Evolutionary conservation across 768 basidiomycete species (phyloP).

Genomic region (Megacollybia marginata): DNA sequence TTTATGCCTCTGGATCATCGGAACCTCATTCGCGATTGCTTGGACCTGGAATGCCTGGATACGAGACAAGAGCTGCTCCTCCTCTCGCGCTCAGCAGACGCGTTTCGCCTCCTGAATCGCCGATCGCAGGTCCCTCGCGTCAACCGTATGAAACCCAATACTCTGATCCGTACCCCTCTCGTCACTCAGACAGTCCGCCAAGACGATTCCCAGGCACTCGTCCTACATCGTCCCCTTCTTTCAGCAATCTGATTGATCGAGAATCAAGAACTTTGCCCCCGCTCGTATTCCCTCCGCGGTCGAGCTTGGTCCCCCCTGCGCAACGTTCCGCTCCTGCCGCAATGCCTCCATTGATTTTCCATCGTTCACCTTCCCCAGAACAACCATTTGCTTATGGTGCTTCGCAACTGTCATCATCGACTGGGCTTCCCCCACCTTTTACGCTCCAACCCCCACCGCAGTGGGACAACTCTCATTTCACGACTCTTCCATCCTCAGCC

Average conservation of each 20-base stretch:
- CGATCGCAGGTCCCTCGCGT: conserved; percentile 15
- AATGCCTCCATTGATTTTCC: conserved; percentile 24
- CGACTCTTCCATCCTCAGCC: not conserved
- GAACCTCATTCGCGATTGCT: conserved; percentile 35
- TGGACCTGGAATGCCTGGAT: conserved; percentile 50
- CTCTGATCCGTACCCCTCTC: not conserved
- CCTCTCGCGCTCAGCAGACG: conserved; percentile 13
- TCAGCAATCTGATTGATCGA: conserved; percentile 5
- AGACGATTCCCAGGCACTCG: not conserved
- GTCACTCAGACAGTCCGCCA: conserved; percentile 2
- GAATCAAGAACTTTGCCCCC: conserved; percentile 30
- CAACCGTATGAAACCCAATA: not conserved
- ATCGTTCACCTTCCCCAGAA: conserved; percentile 21
- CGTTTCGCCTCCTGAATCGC: conserved; percentile 8
- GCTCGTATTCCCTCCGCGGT: conserved; percentile 13
- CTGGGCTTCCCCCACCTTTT: conserved; percentile 47
- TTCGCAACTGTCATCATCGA: conserved; percentile 9
- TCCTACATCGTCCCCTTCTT: not conserved
- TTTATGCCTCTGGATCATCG: conserved; percentile 5
- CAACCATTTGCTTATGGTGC: not conserved
- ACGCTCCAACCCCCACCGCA: conserved; percentile 61
- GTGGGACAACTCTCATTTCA: conserved; percentile 45
- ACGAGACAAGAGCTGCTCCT: conserved; percentile 12
- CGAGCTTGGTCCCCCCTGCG: conserved; percentile 1
- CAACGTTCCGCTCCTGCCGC: conserved; percentile 24